Conservation (phyloP, 805 yeast species). For the Ogataea ganodermae region DNA sequence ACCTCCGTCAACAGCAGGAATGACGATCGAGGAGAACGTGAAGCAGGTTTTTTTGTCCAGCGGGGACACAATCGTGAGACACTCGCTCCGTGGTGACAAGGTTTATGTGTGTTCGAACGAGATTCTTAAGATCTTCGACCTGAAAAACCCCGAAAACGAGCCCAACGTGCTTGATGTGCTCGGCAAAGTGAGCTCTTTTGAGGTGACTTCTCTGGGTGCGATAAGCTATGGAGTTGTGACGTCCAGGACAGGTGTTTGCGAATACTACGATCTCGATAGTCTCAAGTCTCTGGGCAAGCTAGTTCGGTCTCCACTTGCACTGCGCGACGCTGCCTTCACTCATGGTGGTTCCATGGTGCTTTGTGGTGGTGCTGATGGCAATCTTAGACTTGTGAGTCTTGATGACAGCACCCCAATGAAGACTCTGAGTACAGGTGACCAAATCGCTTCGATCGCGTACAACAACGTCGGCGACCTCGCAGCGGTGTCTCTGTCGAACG, state of each 20-base stretch:
- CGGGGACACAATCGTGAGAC: constrained; percentile 26
- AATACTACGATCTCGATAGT: constrained; percentile 37
- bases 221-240: constrained; percentile 35
- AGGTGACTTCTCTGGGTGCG: constrained; percentile 21
- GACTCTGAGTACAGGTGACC: constrained; percentile 49
- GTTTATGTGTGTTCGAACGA: constrained; percentile 55
- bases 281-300: constrained; percentile 34
- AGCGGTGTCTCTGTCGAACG: constrained; percentile 60
- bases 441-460: constrained; percentile 56
- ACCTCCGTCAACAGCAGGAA: background rate
- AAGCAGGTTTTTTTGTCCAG: constrained; percentile 35
- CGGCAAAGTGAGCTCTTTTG: constrained; percentile 47
- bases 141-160: constrained; percentile 53
- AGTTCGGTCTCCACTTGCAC: constrained; percentile 46
- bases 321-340: constrained; percentile 56
- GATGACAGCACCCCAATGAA: constrained; percentile 35
- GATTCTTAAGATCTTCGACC: constrained; percentile 55
- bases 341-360: constrained; percentile 61
- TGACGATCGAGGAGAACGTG: constrained; percentile 27
- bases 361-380: constrained; percentile 69
- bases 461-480: constrained; percentile 57
- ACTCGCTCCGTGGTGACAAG: constrained; percentile 31
- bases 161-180: constrained; percentile 59
- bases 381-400: constrained; percentile 50
- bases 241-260: constrained; percentile 46